phyloP scores from a whole-genome alignment of 495 filamentous ascomycete species.

The Lichina pygmaea region DNA sequence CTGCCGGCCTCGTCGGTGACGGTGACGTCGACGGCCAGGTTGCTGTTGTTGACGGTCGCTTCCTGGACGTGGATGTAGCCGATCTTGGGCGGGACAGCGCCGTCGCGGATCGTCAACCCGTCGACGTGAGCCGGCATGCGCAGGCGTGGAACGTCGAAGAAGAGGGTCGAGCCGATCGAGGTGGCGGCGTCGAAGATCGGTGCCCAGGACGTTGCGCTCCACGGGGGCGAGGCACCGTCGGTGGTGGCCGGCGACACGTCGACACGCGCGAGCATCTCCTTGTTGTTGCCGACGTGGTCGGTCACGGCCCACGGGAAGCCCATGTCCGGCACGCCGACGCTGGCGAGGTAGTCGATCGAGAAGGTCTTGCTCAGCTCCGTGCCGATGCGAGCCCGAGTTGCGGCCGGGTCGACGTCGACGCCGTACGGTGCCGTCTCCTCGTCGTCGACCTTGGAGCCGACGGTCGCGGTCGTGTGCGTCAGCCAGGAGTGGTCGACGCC shows the following conservation, averaged over 20 bases:
- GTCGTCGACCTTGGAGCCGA: background rate
- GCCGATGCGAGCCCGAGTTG: constrained; percentile 4
- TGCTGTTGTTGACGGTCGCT: background rate
- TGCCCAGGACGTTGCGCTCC: constrained; percentile 17
- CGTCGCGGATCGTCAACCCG: constrained; percentile 5
- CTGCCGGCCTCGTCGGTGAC: constrained; percentile 9
- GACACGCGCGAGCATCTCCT: constrained; percentile 19
- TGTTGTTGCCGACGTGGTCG: constrained; percentile 14
- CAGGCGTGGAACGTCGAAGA: constrained; percentile 14
- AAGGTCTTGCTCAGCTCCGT: constrained; percentile 8
- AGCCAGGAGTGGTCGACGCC: constrained; percentile 11
- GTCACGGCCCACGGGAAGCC: constrained; percentile 19
- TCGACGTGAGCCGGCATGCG: constrained; percentile 17
- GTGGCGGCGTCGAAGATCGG: constrained; percentile 19
- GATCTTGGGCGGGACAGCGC: constrained; percentile 4
- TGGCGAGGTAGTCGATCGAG: constrained; percentile 15
- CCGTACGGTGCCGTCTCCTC: background rate
- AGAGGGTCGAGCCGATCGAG: constrained; percentile 19
- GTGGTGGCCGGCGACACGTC: constrained; percentile 8
- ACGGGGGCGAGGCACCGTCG: constrained; percentile 5
- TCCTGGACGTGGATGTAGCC: constrained; percentile 11
- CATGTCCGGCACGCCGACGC: constrained; percentile 17
- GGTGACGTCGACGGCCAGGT: constrained; percentile 3
- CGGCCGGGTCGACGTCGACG: constrained; percentile 6
- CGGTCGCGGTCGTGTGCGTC: constrained; percentile 14